phyloP scores from a whole-genome alignment of 2,329 filamentous ascomycete genomes.

The Fusarium subtropicale region DNA sequence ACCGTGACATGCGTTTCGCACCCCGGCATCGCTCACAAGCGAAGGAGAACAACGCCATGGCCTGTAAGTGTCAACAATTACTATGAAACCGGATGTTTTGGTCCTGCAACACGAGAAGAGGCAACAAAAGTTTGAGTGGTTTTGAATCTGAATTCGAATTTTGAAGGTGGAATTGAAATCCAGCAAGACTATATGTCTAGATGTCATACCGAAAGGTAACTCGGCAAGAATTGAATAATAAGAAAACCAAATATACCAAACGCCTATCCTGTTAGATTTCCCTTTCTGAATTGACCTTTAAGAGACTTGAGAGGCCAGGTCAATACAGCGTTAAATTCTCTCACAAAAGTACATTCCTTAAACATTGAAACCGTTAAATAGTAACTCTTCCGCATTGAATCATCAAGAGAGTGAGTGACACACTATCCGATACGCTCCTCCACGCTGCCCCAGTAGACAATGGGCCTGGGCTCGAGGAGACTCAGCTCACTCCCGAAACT shows the following conservation, averaged over 20 bases:
- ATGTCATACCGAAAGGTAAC: constrained; percentile 19
- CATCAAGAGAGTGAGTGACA: constrained; percentile 10
- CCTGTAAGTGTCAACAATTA: constrained; percentile 14
- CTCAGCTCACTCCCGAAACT: constrained; percentile 65
- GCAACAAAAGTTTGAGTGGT: background rate
- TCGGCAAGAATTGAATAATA: constrained; percentile 26
- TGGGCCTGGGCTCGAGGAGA: constrained; percentile 70
- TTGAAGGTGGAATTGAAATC: constrained; percentile 11
- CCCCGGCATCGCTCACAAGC: constrained; percentile 8
- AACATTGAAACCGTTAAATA: constrained; percentile 11
- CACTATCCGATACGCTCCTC: constrained; percentile 67
- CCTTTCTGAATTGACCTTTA: constrained; percentile 8
- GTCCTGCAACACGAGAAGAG: background rate
- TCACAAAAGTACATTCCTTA: background rate
- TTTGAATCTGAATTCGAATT: constrained; percentile 3
- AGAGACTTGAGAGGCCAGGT: constrained; percentile 22
- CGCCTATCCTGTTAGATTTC: constrained; percentile 26
- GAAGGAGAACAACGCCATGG: background rate
- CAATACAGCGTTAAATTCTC: constrained; percentile 28
- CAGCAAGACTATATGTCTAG: constrained; percentile 18
- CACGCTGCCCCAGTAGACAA: constrained; percentile 72
- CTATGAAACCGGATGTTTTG: constrained; percentile 10
- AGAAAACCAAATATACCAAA: constrained; percentile 17
- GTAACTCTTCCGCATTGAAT: constrained; percentile 10
- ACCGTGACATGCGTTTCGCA: constrained; percentile 27